Base-by-base conservation (phyloP, 2,329 filamentous ascomycete genomes). In the Cordyceps cateniannulata region DNA sequence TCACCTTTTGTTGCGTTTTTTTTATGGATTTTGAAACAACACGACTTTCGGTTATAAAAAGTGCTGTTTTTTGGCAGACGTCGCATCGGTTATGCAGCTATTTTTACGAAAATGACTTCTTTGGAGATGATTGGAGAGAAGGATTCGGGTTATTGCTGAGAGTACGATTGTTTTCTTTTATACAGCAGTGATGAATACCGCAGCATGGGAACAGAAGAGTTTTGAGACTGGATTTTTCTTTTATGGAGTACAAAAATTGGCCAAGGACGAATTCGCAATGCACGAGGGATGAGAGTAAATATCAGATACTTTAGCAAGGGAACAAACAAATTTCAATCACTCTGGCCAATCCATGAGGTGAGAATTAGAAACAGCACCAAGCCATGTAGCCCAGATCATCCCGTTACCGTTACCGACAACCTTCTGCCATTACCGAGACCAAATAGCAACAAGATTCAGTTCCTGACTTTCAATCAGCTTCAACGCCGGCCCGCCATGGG, bases 401-500 rank as follows among this genome's bases (percentile, higher is more conserved):
- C 16, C 18, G 16, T 42, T 16, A 20, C 40, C 32, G 14, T 35
- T 35, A 1, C 9, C 32, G 32, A 35, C 32, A 35, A 12, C 32
- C 10, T 12, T 9, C 40, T n/a, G n/a, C 40, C 5, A 42, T 42
- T 42, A 9, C 3, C 29, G 29, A 32, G 3, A 32, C 8, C 29
- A 10, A 32, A 12, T 35, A 2, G 32, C 32, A 35, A 12, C 10
- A 9, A n/a, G n/a, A 35, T 12, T 35, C 32, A 35, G 10, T 35
- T 12, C 32, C 32, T 14, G 32, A 35, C 10, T 12, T 35, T 9
- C 32, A 35, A 9, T 45, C 42, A 45, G n/a, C 27, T 52, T n/a
- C 65, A 56, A 56, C 62, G 57, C 18, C 6, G 42, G 42, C 22
- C 44, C 9, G 10, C 20, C 25, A 54, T 63, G n/a, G 63, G 53